Base-by-base conservation (phyloP, 1,284 basidiomycete genomes). In the Ceraceosorus guamensis region DNA sequence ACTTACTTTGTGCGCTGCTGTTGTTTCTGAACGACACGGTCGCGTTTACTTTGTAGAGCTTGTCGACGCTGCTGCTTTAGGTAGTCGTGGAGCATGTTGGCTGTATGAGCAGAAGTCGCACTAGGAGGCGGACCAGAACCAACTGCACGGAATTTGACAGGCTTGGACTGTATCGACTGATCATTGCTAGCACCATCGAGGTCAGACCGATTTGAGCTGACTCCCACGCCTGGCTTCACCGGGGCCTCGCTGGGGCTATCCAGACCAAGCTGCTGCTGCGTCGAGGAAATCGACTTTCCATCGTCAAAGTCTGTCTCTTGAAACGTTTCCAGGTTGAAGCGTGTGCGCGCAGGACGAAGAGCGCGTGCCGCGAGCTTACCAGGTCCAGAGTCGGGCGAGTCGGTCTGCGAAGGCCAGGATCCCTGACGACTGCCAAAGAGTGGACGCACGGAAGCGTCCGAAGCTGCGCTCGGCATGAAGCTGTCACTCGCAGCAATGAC, bases 391-490 rank as follows among this genome's bases (percentile, higher is more conserved):
- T 48, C 44, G 11, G 13, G 24, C 44, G 32, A n/a, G 5, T 6
- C 11, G 6, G 6, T 37, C 5, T 48, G 16, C 32, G 33, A 33
- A n/a, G 33, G 14, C 47, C 39, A 33, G 6, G 49, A 51, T 24
- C 16, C 47, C n/a, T 14, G 32, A 16, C 31, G 16, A 32, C 46
- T 52, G 18, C 46, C 46, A n/a, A 52, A 34, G 16, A 44, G 39
- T 30, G 46, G 41, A 13, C 31, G n/a, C 13, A 53, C 18, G 7
- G 43, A 50, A 16, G 52, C 52, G 35, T 53, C 52, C 11, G n/a
- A 24, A 13, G 52, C 52, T 10, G 44, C 46, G 5, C 46, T 43
- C 13, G 52, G 45, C 52, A 48, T 31, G 24, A 53, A 53, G n/a
- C n/a, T 53, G 10, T 53, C 52, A 45, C 52, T 53, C 3, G 45